These are phyloP conservation scores for Microcera coccophila DNA, from an alignment of 2,329 filamentous ascomycete species.

Conservation along the genomic window DNA sequence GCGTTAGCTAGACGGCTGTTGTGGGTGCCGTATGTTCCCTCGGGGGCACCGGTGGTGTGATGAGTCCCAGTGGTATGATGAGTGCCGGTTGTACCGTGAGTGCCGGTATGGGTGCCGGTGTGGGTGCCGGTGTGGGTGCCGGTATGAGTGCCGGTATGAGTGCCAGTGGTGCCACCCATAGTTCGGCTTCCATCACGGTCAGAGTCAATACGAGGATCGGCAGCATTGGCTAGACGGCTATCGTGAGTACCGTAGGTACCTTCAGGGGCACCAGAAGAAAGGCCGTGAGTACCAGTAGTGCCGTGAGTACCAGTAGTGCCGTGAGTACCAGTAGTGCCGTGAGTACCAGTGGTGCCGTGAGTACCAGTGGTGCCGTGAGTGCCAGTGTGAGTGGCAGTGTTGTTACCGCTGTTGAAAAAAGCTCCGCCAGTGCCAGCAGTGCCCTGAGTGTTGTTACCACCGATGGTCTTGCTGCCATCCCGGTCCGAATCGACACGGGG, in stretches of 20 bases:
- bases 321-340: not conserved
- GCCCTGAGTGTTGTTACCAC: conserved; percentile 32
- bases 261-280: conserved; percentile 10
- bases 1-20: conserved; percentile 44
- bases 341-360: conserved; percentile 2
- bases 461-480: conserved; percentile 36
- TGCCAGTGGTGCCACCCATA: conserved; percentile 16
- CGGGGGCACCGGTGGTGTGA: conserved; percentile 10
- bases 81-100: not conserved
- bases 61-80: conserved; percentile 2
- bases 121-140: not conserved
- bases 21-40: conserved; percentile 3
- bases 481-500: conserved; percentile 54
- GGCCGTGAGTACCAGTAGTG: conserved; percentile 5
- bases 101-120: conserved; percentile 1
- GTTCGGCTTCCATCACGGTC: conserved; percentile 42
- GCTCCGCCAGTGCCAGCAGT: conserved; percentile 24
- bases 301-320: not conserved
- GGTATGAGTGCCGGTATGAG: conserved; percentile 7
- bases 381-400: no score
- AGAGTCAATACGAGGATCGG: conserved; percentile 51
- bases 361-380: conserved; percentile 14
- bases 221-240: conserved; percentile 44
- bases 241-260: conserved; percentile 3
- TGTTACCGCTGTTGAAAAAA: not conserved